Evolutionary conservation across 192 early-diverging fungal species (phyloP).

Genomic region (Coemansia sp.): DNA sequence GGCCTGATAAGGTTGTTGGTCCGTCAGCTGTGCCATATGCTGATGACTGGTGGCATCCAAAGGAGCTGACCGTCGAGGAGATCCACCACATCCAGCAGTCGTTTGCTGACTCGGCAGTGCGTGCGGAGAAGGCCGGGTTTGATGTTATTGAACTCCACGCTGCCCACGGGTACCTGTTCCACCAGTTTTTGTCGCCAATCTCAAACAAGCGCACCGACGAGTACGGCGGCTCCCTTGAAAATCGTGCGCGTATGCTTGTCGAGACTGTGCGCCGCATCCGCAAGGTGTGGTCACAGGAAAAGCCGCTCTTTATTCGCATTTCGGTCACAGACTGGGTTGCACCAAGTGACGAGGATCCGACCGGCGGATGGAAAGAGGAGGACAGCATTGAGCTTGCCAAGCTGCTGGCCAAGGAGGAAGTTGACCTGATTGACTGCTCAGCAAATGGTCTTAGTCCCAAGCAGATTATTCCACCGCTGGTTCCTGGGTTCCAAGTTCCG

Average conservation of each 20-base stretch:
- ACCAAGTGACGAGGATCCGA: constrained; percentile 37
- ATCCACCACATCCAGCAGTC: constrained; percentile 64
- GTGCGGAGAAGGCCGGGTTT: constrained; percentile 32
- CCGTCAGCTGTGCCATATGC: constrained; percentile 61
- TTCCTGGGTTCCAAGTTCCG: constrained; percentile 66
- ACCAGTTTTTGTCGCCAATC: constrained; percentile 76
- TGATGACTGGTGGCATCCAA: constrained; percentile 18
- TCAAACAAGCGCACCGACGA: constrained; percentile 40
- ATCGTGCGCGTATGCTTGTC: constrained; percentile 74
- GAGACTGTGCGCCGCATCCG: constrained; percentile 68
- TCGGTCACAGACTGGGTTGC: constrained; percentile 72
- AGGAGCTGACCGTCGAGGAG: constrained; percentile 63
- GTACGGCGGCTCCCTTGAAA: constrained; percentile 90
- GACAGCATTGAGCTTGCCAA: constrained; percentile 60
- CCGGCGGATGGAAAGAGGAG: constrained; percentile 69
- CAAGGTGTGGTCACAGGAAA: constrained; percentile 70
- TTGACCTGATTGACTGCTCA: no score
- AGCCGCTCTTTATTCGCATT: constrained; percentile 83
- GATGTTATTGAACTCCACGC: constrained; percentile 89
- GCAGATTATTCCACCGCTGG: constrained; percentile 51
- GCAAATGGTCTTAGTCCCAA: constrained; percentile 67
- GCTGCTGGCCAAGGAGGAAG: no score
- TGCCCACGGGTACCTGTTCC: constrained; percentile 88
- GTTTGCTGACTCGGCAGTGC: constrained; percentile 66
- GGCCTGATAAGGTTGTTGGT: constrained; percentile 71